These are phyloP conservation scores for Fusarium humuli DNA, from an alignment of 2,329 filamentous ascomycete genomes.

Conservation along the genomic window DNA sequence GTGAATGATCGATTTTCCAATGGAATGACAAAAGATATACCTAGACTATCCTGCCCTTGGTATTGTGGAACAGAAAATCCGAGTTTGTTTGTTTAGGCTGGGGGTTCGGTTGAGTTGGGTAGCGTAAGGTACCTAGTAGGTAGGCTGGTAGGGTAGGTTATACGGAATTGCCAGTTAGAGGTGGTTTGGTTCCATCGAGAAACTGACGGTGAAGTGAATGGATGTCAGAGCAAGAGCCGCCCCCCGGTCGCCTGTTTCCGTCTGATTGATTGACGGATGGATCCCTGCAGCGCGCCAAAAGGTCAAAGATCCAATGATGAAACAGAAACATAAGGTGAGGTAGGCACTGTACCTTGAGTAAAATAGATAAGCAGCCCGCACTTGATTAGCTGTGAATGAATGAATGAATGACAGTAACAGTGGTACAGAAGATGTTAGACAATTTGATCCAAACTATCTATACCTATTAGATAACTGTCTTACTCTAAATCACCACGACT, in stretches of 20 bases:
- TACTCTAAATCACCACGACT: not conserved
- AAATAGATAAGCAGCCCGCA: not conserved
- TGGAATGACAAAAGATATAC: constrained; percentile 28
- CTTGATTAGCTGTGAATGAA: constrained; percentile 13
- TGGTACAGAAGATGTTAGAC: not conserved
- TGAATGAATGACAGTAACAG: not conserved
- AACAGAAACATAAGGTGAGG: constrained; percentile 19
- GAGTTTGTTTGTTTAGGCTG: constrained; percentile 1
- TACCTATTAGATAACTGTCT: not conserved
- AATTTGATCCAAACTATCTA: not conserved
- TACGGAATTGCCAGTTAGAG: constrained; percentile 20
- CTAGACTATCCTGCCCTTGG: constrained; percentile 1
- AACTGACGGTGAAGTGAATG: constrained; percentile 41
- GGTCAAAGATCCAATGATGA: constrained; percentile 31
- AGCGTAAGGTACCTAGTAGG: not conserved
- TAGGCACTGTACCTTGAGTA: constrained; percentile 1
- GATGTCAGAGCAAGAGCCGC: constrained; percentile 23
- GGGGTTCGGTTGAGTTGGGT: not conserved
- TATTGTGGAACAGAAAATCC: constrained; percentile 26
- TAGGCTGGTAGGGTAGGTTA: not conserved
- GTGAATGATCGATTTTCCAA: constrained; percentile 25
- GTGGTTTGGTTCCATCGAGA: constrained; percentile 17
- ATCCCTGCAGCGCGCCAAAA: constrained; percentile 25
- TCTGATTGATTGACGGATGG: constrained; percentile 24
- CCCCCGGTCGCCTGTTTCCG: constrained; percentile 21